Evolutionary conservation across 1,284 basidiomycete species (phyloP).

Genomic region (Cryptococcus wingfieldii): DNA sequence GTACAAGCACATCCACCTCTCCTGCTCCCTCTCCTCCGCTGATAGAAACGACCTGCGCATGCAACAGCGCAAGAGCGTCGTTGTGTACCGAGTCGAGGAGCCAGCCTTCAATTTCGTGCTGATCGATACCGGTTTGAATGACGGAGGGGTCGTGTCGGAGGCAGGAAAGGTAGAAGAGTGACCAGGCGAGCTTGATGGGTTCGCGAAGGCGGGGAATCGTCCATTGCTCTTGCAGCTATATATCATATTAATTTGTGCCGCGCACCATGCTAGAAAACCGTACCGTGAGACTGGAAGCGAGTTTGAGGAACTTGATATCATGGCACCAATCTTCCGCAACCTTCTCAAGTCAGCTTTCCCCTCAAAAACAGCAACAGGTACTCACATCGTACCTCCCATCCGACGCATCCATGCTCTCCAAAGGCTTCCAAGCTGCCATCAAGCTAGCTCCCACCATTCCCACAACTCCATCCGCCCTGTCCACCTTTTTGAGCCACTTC

Average conservation of each 20-base stretch:
- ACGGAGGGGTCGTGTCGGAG: slow-evolving; percentile 64
- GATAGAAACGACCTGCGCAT: slow-evolving; percentile 47
- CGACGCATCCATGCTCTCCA: slow-evolving; percentile 23
- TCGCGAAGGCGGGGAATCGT: slow-evolving; percentile 71
- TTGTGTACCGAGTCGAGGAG: slow-evolving; percentile 76
- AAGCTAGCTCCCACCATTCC: slow-evolving; percentile 29
- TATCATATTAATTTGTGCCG: background rate
- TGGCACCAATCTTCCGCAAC: slow-evolving; percentile 23
- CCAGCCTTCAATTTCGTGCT: slow-evolving; percentile 72
- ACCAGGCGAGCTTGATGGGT: slow-evolving; percentile 76
- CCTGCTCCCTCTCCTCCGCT: slow-evolving; percentile 25
- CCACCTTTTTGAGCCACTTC: slow-evolving; percentile 43
- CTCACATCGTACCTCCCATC: slow-evolving; percentile 28
- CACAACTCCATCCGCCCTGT: slow-evolving; percentile 30
- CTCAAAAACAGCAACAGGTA: background rate
- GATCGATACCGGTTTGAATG: slow-evolving; percentile 62
- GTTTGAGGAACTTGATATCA: slow-evolving; percentile 36
- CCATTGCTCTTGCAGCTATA: slow-evolving; percentile 55
- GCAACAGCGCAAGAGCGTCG: slow-evolving; percentile 75
- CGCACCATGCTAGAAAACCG: background rate
- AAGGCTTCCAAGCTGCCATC: slow-evolving; percentile 27
- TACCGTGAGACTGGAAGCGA: slow-evolving; percentile 32
- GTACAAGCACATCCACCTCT: slow-evolving; percentile 54
- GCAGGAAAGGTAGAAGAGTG: slow-evolving; percentile 71
- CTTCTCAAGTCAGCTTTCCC: slow-evolving; percentile 1